Base-by-base conservation (phyloP, 202 grass and related monocot genomes). In the Musa balbisiana region DNA sequence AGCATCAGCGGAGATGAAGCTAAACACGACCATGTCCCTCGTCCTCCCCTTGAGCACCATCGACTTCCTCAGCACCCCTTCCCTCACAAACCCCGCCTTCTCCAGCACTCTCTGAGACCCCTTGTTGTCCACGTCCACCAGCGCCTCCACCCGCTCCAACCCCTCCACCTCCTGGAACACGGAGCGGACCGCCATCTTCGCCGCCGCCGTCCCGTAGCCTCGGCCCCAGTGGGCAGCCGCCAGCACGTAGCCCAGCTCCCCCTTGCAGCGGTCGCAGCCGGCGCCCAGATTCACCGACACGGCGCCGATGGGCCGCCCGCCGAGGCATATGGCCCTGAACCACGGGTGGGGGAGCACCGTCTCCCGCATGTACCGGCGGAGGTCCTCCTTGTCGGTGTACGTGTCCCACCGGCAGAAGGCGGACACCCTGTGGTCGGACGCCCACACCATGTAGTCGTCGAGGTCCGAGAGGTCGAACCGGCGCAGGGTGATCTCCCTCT, bases 21-120 rank as follows among this genome's bases (percentile, higher is more conserved):
- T 92, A 80, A 84, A 86, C 21, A 93, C 80, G 65, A 88, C 78
- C 88, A 74, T 83, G 73, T 98, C 94, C 72, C 54, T 81, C 11
- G 81, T 80, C 1, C 2, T 55, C 0, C 88, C 94, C 81, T 91
- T 93, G 51, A 77, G 74, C 75, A 87, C 67, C 84, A 60, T 73
- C 56, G 84, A 85, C 19, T 74, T 72, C 17, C 94, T 81, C 9
- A 98, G 73, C 82, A 93, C 81, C 53, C 86, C 88, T 69, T 98
- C 94, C 56, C 84, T 84, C 3, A 17, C 67, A 63, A 98, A 78
- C 49, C 94, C 94, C 62, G 77, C 88, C 86, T 93, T 97, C 94
- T 91, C 84, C 78, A 86, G 75, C 54, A 98, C 91, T 71, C 87
- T 86, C 80, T 98, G 94, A n/a, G 90, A 93, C 52, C 81, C 88